phyloP scores from a whole-genome alignment of 2,329 filamentous ascomycete genomes.

The Talaromyces albobiverticillius region DNA sequence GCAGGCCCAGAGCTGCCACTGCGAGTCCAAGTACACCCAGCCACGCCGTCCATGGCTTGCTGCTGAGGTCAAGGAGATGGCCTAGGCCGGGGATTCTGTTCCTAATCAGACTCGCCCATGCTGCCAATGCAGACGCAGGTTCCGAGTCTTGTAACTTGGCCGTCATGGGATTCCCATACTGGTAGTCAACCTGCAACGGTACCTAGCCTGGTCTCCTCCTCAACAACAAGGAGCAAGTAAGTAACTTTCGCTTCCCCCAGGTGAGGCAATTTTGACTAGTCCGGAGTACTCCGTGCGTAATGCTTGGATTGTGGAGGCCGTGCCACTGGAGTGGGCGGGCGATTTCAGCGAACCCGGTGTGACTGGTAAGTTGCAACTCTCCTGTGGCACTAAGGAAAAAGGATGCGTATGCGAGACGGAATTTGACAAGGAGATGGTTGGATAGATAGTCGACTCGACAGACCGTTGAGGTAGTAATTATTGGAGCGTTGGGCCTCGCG shows the following conservation, averaged over 20 bases:
- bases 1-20: not conserved
- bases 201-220: not conserved
- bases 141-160: slow-evolving; percentile 4
- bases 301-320: not conserved
- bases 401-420: not conserved
- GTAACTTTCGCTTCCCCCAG: no score
- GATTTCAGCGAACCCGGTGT: not conserved
- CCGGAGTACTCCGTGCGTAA: not conserved
- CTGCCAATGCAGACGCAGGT: not conserved
- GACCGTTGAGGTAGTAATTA: no score
- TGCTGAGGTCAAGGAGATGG: slow-evolving; percentile 11
- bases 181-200: not conserved
- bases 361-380: no score
- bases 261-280: not conserved
- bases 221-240: no score
- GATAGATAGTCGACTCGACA: not conserved
- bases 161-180: slow-evolving; percentile 15
- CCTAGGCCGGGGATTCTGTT: slow-evolving; percentile 1
- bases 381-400: no score
- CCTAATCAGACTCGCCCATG: slow-evolving; percentile 7
- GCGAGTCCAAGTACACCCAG: slow-evolving; percentile 8
- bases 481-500: not conserved
- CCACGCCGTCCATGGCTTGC: slow-evolving; percentile 15
- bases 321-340: not conserved
- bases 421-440: not conserved